phyloP scores from a whole-genome alignment of 805 yeast species.

The Peterozyma toletana region DNA sequence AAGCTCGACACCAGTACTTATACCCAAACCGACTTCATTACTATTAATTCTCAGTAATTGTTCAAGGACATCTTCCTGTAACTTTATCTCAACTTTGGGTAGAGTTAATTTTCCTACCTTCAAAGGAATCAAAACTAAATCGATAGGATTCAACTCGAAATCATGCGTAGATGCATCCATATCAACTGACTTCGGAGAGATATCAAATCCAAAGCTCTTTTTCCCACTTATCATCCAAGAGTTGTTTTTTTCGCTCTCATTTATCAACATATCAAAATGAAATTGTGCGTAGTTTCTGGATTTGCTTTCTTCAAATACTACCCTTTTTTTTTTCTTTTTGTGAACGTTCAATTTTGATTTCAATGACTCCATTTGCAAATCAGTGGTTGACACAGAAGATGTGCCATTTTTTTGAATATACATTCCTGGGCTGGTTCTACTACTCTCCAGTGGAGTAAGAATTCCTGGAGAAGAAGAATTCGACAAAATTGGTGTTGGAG shows the following conservation, averaged over 20 bases:
- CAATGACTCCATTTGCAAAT: neutral
- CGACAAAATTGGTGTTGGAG: slow-evolving; percentile 4
- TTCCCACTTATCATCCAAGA: slow-evolving; percentile 76
- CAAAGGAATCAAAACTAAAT: slow-evolving; percentile 60
- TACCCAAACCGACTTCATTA: slow-evolving; percentile 15
- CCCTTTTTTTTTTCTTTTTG: slow-evolving; percentile 16
- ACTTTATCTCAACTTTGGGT: slow-evolving; percentile 51
- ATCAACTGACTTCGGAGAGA: slow-evolving; percentile 14
- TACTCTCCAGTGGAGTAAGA: neutral
- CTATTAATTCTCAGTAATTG: slow-evolving; percentile 12
- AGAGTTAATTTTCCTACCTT: slow-evolving; percentile 65
- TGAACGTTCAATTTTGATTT: neutral
- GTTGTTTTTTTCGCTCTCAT: slow-evolving; percentile 31
- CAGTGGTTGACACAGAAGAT: slow-evolving; percentile 7
- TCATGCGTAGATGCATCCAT: neutral
- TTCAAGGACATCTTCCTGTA: slow-evolving; percentile 14
- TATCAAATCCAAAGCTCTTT: slow-evolving; percentile 42
- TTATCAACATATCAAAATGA: slow-evolving; percentile 16
- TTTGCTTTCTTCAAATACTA: slow-evolving; percentile 20
- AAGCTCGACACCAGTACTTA: neutral
- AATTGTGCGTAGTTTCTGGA: neutral
- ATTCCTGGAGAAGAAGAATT: slow-evolving; percentile 7
- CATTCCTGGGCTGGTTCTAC: neutral
- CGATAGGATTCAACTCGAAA: slow-evolving; percentile 12
- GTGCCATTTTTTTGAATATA: neutral